Conservation (phyloP, 2,329 filamentous ascomycete genomes). For the Talaromyces sp. region DNA sequence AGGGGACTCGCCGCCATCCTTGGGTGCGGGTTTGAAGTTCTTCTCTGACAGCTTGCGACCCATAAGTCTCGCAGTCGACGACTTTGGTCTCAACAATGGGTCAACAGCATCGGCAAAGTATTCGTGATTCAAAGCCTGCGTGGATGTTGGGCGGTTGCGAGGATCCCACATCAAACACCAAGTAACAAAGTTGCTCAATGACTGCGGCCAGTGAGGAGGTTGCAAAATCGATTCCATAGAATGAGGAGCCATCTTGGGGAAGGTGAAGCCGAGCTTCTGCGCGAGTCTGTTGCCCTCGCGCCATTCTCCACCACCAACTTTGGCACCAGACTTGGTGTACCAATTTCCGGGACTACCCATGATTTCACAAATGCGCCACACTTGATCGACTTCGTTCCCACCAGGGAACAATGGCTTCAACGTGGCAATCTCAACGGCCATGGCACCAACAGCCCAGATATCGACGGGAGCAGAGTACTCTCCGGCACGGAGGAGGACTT, state of each 20-base stretch:
- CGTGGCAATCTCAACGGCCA: slow-evolving; percentile 97
- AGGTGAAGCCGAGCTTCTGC: slow-evolving; percentile 95
- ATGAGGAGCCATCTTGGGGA: slow-evolving; percentile 98
- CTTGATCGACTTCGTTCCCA: slow-evolving; percentile 96
- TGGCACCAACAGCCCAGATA: slow-evolving; percentile 96
- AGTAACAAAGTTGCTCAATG: slow-evolving; percentile 87
- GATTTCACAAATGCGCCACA: slow-evolving; percentile 97
- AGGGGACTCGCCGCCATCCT: slow-evolving; percentile 56
- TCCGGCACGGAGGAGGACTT: slow-evolving; percentile 86
- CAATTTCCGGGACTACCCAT: slow-evolving; percentile 99
- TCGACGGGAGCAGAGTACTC: slow-evolving; percentile 97
- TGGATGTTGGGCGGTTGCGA: slow-evolving; percentile 81
- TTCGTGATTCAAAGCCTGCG: slow-evolving; percentile 90
- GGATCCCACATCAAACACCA: slow-evolving; percentile 99
- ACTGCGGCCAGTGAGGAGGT: slow-evolving; percentile 82
- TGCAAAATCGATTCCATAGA: slow-evolving; percentile 92
- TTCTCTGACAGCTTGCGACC: slow-evolving; percentile 88
- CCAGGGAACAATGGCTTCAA: slow-evolving; percentile 95
- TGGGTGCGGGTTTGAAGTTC: slow-evolving; percentile 52
- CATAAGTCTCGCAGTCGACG: slow-evolving; percentile 74
- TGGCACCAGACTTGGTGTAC: slow-evolving; percentile 85
- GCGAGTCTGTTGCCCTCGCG: slow-evolving; percentile 88
- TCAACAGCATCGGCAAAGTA: slow-evolving; percentile 92
- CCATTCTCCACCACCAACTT: slow-evolving; percentile 95
- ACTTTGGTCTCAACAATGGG: slow-evolving; percentile 77